A percentile compares a stretch with the other conserved stretches of the same genome.
These are phyloP conservation scores for Puccinellia tenuiflora DNA, from an alignment of 176 grass and related monocot species.

Conservation along the genomic window DNA sequence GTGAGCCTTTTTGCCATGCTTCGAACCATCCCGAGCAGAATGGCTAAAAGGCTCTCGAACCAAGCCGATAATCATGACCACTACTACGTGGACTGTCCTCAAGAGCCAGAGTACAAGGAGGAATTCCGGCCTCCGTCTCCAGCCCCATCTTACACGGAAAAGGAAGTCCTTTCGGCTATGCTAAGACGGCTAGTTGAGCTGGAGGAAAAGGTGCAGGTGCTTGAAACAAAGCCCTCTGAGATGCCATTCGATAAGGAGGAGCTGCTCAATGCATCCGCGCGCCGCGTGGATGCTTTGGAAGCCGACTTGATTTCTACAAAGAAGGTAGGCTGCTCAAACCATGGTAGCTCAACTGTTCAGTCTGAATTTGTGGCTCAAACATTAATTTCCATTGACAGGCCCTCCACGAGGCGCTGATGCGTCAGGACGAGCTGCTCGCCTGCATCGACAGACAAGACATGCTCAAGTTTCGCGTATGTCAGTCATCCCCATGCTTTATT, in stretches of 20 bases:
- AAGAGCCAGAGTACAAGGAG: slow-evolving; percentile 59
- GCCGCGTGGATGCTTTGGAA: slow-evolving; percentile 90
- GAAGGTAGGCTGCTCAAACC: slow-evolving; percentile 42
- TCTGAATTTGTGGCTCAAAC: background rate
- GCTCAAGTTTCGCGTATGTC: slow-evolving; percentile 75
- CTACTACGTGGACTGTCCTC: slow-evolving; percentile 33
- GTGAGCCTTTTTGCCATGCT: slow-evolving; percentile 59
- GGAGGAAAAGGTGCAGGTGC: slow-evolving; percentile 79
- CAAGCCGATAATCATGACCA: slow-evolving; percentile 39
- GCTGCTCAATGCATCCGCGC: slow-evolving; percentile 78
- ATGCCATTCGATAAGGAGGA: slow-evolving; percentile 97
- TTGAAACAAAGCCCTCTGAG: slow-evolving; percentile 76
- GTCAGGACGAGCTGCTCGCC: slow-evolving; percentile 87
- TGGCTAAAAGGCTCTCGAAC: slow-evolving; percentile 61
- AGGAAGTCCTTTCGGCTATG: slow-evolving; percentile 68
- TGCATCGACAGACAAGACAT: slow-evolving; percentile 84
- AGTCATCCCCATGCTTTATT: background rate
- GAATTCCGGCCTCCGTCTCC: slow-evolving; percentile 93
- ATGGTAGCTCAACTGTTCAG: background rate
- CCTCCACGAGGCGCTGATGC: slow-evolving; percentile 86
- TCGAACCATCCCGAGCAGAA: slow-evolving; percentile 43
- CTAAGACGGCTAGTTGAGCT: slow-evolving; percentile 64
- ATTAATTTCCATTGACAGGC: slow-evolving; percentile 41
- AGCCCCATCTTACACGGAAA: slow-evolving; percentile 65
- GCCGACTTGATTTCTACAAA: slow-evolving; percentile 96